These are phyloP conservation scores for Coemansia sp. DNA, from an alignment of 192 early-diverging fungal species.

Conservation along the genomic window DNA sequence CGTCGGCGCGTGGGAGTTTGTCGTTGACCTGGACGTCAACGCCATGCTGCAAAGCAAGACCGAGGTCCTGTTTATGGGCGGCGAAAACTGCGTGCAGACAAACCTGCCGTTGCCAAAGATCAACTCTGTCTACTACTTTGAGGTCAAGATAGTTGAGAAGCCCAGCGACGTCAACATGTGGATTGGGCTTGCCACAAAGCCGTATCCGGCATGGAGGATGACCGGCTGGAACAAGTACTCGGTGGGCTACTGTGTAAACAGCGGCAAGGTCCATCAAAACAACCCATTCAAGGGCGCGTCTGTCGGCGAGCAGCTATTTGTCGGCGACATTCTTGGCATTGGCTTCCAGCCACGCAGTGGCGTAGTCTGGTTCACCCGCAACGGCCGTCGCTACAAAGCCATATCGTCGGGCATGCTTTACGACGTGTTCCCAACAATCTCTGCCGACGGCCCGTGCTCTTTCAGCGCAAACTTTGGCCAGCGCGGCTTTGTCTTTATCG, in stretches of 20 bases:
- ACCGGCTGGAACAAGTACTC: slow-evolving; percentile 77
- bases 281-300: slow-evolving; percentile 62
- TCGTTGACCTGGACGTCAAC: slow-evolving; percentile 60
- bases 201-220: slow-evolving; percentile 69
- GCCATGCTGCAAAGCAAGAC: slow-evolving; percentile 68
- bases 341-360: slow-evolving; percentile 75
- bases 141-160: slow-evolving; percentile 76
- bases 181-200: slow-evolving; percentile 72
- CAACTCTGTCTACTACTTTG: slow-evolving; percentile 82
- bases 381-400: slow-evolving; percentile 67
- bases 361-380: slow-evolving; percentile 72
- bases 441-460: slow-evolving; percentile 52
- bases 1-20: slow-evolving; percentile 81
- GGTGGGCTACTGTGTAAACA: slow-evolving; percentile 66
- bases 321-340: slow-evolving; percentile 73
- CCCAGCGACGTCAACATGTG: slow-evolving; percentile 63
- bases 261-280: slow-evolving; percentile 65
- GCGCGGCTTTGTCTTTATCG: slow-evolving; percentile 78
- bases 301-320: slow-evolving; percentile 63
- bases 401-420: slow-evolving; percentile 67
- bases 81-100: slow-evolving; percentile 71
- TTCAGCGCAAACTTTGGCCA: slow-evolving; percentile 73
- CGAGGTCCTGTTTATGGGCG: slow-evolving; percentile 70
- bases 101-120: slow-evolving; percentile 76
- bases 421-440: slow-evolving; percentile 63